These are phyloP conservation scores for Crithidia acanthocephali DNA, from an alignment of 208 protist genomes.

Conservation along the genomic window DNA sequence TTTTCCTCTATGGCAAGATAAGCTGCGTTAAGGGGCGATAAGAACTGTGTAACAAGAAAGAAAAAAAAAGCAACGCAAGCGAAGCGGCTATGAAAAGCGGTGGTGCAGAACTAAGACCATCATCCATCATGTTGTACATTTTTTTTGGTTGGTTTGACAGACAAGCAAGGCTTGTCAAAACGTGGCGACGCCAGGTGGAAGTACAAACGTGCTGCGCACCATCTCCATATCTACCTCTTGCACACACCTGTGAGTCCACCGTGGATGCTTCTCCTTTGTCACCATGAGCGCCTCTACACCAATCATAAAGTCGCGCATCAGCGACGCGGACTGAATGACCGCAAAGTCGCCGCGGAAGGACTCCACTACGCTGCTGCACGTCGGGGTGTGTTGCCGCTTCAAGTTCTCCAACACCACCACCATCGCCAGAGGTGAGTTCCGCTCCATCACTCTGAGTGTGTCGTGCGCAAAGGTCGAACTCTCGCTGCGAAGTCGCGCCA, in stretches of 20 bases:
- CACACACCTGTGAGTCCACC: conserved; percentile 49
- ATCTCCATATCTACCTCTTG: conserved; percentile 33
- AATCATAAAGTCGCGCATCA: conserved; percentile 41
- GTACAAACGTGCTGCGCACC: conserved; percentile 1
- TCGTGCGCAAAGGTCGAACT: conserved; percentile 44
- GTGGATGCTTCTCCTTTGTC: conserved; percentile 42
- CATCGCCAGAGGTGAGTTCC: conserved; percentile 65
- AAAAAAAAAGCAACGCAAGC: too few species aligned
- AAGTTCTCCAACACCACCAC: conserved; percentile 53
- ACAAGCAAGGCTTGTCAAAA: background rate
- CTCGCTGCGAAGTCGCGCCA: conserved; percentile 38
- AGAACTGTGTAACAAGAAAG: too few species aligned
- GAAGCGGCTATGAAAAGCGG: too few species aligned
- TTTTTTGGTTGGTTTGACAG: too few species aligned
- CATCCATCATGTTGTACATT: too few species aligned
- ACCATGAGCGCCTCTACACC: conserved; percentile 52
- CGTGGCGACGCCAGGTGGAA: background rate
- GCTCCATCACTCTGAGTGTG: conserved; percentile 37
- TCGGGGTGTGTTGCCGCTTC: conserved; percentile 23
- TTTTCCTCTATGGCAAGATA: too few species aligned
- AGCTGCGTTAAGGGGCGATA: too few species aligned
- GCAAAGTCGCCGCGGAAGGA: conserved; percentile 35
- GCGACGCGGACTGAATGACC: conserved; percentile 24
- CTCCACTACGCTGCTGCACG: conserved; percentile 12
- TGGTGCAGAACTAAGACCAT: too few species aligned